Evolutionary conservation across 371 early-diverging fungal species (phyloP), one percentile per base, ranked within the genome.

Genomic region (Fennellomyces sp.): DNA sequence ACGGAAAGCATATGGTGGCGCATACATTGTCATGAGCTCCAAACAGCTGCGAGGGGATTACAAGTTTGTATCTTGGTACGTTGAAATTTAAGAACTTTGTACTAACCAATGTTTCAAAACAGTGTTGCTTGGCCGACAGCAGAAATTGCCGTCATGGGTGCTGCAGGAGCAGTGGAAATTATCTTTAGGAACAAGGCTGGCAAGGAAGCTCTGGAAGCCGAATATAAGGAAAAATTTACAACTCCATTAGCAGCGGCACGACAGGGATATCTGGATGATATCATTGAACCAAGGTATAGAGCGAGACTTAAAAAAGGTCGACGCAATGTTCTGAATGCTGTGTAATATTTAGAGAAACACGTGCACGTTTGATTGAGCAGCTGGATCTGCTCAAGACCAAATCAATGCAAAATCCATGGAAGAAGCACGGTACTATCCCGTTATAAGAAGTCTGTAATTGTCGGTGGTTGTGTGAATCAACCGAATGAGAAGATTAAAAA

Each of bases 111-210:
- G 30, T 54, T 26, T 27, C n/a, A n/a, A n/a, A n/a, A 73, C 47
- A 96, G 96, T 81, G 89, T 94, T 66, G 92, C 96, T 5, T 98
- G 97, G 97, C 98, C 98, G 15, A 91, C 94, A 21, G 96, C 91
- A 26, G 98, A 98, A 71, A 95, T 98, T 73, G 98, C 98, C 27
- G 98, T 98, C 50, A 98, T 98, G 98, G 98, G 98, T 33, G 93
- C 95, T 45, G 88, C 94, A 77, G 98, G 97, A 11, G 98, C 98
- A 15, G 98, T 97, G 0, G 97, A 96, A 74, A 94, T 98, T 69
- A 93, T 98, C 60, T 97, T 95, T 87, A 78, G 95, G 48, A 77
- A 90, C 27, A 80, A 76, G 53, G 55, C 71, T 25, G 90, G 92
- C 64, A 88, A 91, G 59, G 81, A 82, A 0, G 66, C 83, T 57